phyloP scores from a whole-genome alignment of 2,329 filamentous ascomycete genomes.

The Cladosporium sp. region DNA sequence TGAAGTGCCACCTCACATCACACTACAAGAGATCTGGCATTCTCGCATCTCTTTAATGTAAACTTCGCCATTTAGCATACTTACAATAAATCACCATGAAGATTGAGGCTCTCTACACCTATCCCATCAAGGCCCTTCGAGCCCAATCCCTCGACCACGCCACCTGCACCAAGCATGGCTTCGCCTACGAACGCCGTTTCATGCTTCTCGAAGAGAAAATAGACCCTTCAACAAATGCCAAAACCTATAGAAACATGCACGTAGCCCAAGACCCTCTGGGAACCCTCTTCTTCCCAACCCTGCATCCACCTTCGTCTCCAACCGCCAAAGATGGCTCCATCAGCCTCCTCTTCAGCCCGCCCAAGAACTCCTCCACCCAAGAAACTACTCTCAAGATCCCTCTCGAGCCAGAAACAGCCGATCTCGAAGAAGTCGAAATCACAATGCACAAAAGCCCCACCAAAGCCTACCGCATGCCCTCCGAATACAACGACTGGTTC shows the following conservation, averaged over 20 bases:
- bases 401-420: slow-evolving; percentile 39
- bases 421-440: slow-evolving; percentile 41
- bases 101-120: slow-evolving; percentile 44
- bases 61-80: not conserved
- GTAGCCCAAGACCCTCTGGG: slow-evolving; percentile 43
- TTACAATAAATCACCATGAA: slow-evolving; percentile 24
- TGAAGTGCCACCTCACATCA: not conserved
- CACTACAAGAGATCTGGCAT: not conserved
- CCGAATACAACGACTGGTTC: slow-evolving; percentile 46
- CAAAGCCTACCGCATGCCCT: slow-evolving; percentile 45
- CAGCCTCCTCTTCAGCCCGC: slow-evolving; percentile 43
- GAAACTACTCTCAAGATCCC: slow-evolving; percentile 40
- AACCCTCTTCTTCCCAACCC: slow-evolving; percentile 43
- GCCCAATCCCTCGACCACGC: slow-evolving; percentile 40
- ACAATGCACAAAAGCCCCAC: slow-evolving; percentile 47
- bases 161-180: slow-evolving; percentile 46
- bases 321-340: slow-evolving; percentile 36
- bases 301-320: slow-evolving; percentile 35
- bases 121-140: slow-evolving; percentile 51
- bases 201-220: slow-evolving; percentile 45
- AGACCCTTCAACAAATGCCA: slow-evolving; percentile 30
- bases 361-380: slow-evolving; percentile 27
- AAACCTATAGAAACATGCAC: slow-evolving; percentile 43
- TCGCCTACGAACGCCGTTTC: slow-evolving; percentile 46
- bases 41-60: not conserved